Base-by-base conservation (phyloP, 2,329 filamentous ascomycete genomes). In the Zasmidium cellare region DNA sequence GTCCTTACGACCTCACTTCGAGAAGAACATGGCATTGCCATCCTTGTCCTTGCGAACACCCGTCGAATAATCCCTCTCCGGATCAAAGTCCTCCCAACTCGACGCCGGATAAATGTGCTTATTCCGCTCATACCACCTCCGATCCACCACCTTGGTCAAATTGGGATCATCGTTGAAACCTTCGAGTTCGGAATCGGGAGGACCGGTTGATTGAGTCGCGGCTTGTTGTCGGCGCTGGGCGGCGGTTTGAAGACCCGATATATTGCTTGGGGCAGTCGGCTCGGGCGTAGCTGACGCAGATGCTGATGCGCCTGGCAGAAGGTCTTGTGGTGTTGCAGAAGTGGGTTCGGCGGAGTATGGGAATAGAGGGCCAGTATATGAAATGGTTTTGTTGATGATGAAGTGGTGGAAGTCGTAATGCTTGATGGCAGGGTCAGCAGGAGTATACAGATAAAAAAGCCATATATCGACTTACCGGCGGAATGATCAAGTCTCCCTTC, bases 331-430 rank as follows among this genome's bases (percentile, higher is more conserved):
- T n/a, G 78, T 80, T 1, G 75, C 72, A 38, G 73, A 65, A 0
- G 79, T 81, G 1, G 77, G 74, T 46, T 81, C 75, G 22, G 79
- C 72, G 31, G 84, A 84, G 73, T 92, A 96, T 69, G 91, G 83
- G 73, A 99, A 97, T 9, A 99, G 79, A 5, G 79, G 80, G 7
- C 89, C 88, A 38, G 86, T 85, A n/a, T 90, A 87, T 1, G 89
- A 90, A 1, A 85, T 75, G 23, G 86, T 89, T 69, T 88, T 91
- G 74, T 97, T 97, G 74, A 96, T 88, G 72, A 97, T 87, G 76
- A 99, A 97, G 77, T 93, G 94, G 74, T 97, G 94, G 72, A 99
- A 92, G 65, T 97, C 93, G 72, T 96, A 97, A 75, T 99, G 94
- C 91, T 97, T 71, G 53, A 38, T 35, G 18, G 46, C 44, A 55